Conservation (phyloP, 2,329 filamentous ascomycete species). For the Trichoderma koningiopsis region DNA sequence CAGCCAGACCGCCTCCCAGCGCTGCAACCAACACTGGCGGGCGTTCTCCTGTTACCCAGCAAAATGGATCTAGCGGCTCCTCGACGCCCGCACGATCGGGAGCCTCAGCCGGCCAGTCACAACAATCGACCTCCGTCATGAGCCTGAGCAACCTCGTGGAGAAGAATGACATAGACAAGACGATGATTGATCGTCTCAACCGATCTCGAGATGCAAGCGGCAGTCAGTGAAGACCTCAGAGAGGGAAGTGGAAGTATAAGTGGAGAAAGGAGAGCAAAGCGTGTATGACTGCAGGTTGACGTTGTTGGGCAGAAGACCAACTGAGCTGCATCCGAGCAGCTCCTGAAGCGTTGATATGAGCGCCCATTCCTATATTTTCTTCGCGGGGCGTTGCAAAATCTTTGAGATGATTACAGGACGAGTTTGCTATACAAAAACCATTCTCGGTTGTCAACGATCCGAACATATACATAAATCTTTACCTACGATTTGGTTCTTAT, state of each 20-base stretch:
- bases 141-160: constrained; percentile 56
- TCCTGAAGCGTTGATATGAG: constrained; percentile 1
- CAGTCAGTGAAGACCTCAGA: constrained; percentile 10
- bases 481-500: constrained; percentile 4
- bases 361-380: constrained; percentile 5
- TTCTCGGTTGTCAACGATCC: constrained; percentile 27
- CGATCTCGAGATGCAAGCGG: constrained; percentile 34
- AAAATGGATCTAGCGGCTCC: constrained; percentile 41
- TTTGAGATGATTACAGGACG: background rate
- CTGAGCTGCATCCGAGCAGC: constrained; percentile 3
- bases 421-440: background rate
- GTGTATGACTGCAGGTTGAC: constrained; percentile 14
- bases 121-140: constrained; percentile 49
- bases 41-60: constrained; percentile 41
- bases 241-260: background rate
- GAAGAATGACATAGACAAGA: constrained; percentile 56
- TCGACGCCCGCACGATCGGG: constrained; percentile 40
- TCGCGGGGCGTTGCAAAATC: background rate
- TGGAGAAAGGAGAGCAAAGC: background rate
- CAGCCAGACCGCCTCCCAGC: constrained; percentile 41
- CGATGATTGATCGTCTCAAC: constrained; percentile 57
- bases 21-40: constrained; percentile 33
- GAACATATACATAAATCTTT: constrained; percentile 18
- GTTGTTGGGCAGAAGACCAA: constrained; percentile 31
- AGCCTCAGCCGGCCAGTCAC: constrained; percentile 27